Base-by-base conservation (phyloP, 306 rosid species). In the Medicago arabica region DNA sequence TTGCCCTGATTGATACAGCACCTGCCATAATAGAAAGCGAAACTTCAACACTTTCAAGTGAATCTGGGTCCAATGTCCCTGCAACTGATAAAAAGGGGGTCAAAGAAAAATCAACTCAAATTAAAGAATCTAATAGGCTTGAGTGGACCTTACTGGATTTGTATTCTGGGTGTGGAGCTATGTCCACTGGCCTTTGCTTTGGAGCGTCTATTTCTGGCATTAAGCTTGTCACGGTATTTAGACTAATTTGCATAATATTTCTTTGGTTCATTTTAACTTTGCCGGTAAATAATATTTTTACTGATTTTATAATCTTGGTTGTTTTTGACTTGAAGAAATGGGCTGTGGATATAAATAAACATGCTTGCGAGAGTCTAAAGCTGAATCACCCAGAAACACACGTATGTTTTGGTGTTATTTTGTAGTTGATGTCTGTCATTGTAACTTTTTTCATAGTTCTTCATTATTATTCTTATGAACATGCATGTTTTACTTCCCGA, bases 161-260 rank as follows among this genome's bases (percentile, higher is more conserved):
- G 68, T 85, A 82, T 68, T 67, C 88, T 28, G 88, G 88, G 0
- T 82, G 88, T 62, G 88, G 88, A 51, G 88, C 86, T 6, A 85
- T 85, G 88, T 85, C 88, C 63, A 85, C 88, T 0, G 88, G 88
- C 3, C 86, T 85, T 36, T 74, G 88, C 71, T 44, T 79, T 1
- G 88, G 88, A 18, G 88, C 86, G 11, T 46, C 80, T 15, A 23
- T 75, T 21, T 80, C 84, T 10, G 84, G 82, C 13, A 49, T 82
- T 21, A 85, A 82, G 28, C 88, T 85, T 61, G 78, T 79, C 43
- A 82, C 88, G 4, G 88, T 85, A 82, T 7, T 76, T 71, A 38
- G 54, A 44, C 21, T 55, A 36, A 34, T n/a, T 41, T 75, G 4
- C 25, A 13, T 34, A 2, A 16, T 44, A 1, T 71, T 16, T 36